phyloP scores from a whole-genome alignment of 1,284 basidiomycete genomes.

The Irpex sp. region DNA sequence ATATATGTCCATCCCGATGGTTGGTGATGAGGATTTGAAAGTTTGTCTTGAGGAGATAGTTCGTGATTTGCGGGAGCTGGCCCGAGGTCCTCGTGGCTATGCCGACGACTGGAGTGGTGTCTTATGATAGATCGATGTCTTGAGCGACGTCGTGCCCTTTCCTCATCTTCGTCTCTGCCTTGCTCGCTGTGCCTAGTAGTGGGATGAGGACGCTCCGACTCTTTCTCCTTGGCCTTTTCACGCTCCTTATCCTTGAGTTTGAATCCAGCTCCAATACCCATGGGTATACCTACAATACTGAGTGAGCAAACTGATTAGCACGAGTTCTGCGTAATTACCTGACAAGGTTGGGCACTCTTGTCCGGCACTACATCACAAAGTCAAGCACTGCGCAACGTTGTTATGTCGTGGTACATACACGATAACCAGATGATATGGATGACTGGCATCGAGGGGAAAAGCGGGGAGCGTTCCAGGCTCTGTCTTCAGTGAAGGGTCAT shows the following conservation, averaged over 20 bases:
- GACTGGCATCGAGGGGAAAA: conserved; percentile 47
- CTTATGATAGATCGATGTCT: conserved; percentile 9
- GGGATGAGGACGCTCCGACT: background rate
- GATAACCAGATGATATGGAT: conserved; percentile 80
- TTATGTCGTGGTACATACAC: conserved; percentile 46
- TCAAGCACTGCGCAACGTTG: too few relatives aligned
- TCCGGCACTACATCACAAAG: conserved; percentile 51
- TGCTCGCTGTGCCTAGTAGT: conserved; percentile 5
- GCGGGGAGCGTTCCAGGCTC: conserved; percentile 39
- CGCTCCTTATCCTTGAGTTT: conserved; percentile 53
- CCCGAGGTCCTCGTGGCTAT: conserved; percentile 10
- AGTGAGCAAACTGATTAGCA: conserved; percentile 2
- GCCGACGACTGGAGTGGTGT: conserved; percentile 5
- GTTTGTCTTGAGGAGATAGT: conserved; percentile 4
- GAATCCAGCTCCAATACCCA: conserved; percentile 75
- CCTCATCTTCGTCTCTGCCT: conserved; percentile 25
- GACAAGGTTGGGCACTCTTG: conserved; percentile 79
- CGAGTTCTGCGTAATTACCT: conserved; percentile 33
- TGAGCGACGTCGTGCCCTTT: conserved; percentile 1
- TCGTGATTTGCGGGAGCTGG: background rate
- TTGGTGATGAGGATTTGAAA: conserved; percentile 17
- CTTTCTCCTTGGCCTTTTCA: conserved; percentile 25
- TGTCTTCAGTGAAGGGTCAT: conserved; percentile 36
- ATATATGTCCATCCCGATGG: conserved; percentile 66
- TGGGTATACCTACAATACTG: conserved; percentile 53